A percentile compares a stretch with the other conserved stretches of the same genome.
Conservation (phyloP, 2,329 filamentous ascomycete genomes). For the Trichoderma sp. region DNA sequence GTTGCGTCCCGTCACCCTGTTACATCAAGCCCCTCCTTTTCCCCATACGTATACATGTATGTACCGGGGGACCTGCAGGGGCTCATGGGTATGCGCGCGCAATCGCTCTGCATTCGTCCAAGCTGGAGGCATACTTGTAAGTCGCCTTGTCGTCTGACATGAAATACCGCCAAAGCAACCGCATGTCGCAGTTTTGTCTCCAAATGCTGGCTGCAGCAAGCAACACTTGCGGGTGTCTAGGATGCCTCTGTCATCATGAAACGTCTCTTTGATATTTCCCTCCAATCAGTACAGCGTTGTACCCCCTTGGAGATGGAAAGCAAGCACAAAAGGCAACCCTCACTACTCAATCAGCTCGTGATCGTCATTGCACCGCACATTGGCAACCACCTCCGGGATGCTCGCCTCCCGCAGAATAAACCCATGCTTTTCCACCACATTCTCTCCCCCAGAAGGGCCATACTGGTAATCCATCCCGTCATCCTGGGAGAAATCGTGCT, state of each 20-base stretch:
- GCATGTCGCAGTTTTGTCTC: neutral
- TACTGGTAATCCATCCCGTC: slow-evolving; percentile 27
- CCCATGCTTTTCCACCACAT: slow-evolving; percentile 35
- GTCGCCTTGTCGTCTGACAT: neutral
- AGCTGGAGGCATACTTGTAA: neutral
- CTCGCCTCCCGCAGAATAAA: slow-evolving; percentile 36
- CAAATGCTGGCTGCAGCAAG: neutral
- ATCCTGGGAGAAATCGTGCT: slow-evolving; percentile 21
- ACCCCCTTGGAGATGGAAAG: neutral
- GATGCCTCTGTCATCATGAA: neutral
- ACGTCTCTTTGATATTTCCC: neutral
- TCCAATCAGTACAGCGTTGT: neutral
- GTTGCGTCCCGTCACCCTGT: neutral
- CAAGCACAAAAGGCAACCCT: too few species aligned
- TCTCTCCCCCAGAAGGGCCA: slow-evolving; percentile 33
- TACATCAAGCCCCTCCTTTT: neutral
- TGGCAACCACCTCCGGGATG: slow-evolving; percentile 33
- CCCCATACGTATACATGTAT: neutral
- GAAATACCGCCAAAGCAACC: neutral
- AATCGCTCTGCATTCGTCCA: neutral
- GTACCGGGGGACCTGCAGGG: neutral
- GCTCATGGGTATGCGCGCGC: neutral
- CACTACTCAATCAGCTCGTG: slow-evolving; percentile 22
- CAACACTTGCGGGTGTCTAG: neutral
- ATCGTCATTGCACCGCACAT: slow-evolving; percentile 28